Conservation (phyloP, 345 rosid genomes). For the Sisymbrium altissimum region DNA sequence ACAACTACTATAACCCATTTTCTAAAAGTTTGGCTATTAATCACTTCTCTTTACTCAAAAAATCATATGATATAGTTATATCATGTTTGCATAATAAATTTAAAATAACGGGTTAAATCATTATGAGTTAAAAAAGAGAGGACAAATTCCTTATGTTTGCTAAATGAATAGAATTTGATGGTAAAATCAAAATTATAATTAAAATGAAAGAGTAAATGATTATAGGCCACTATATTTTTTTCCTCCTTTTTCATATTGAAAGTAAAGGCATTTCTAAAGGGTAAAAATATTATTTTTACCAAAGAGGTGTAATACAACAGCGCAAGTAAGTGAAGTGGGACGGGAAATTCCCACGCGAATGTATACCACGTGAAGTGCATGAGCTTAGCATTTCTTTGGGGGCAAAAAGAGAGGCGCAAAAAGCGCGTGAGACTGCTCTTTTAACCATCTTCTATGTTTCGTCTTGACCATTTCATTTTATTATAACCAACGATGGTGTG, state of each 20-base stretch:
- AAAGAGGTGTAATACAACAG: conserved; percentile 9
- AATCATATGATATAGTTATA: not conserved
- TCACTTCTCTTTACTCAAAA: not conserved
- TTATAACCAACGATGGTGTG: not conserved
- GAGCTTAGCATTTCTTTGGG: too few species aligned
- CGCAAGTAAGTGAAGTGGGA: not conserved
- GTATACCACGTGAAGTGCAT: not conserved
- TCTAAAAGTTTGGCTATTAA: not conserved
- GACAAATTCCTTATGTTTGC: not conserved
- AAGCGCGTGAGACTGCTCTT: not conserved
- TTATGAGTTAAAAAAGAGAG: too few species aligned
- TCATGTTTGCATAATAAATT: not conserved
- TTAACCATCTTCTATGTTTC: too few species aligned
- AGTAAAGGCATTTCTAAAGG: too few species aligned
- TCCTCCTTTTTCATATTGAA: too few species aligned
- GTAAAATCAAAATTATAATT: not conserved
- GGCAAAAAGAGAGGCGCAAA: not conserved
- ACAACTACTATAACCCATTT: not conserved
- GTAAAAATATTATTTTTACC: too few species aligned
- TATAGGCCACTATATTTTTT: too few species aligned
- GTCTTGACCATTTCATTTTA: not conserved
- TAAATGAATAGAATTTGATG: too few species aligned
- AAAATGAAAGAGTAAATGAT: not conserved
- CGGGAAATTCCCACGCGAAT: not conserved
- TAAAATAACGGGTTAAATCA: too few species aligned